Evolutionary conservation across 345 rosid species (phyloP).

Genomic region (Abelmoschus esculentus): DNA sequence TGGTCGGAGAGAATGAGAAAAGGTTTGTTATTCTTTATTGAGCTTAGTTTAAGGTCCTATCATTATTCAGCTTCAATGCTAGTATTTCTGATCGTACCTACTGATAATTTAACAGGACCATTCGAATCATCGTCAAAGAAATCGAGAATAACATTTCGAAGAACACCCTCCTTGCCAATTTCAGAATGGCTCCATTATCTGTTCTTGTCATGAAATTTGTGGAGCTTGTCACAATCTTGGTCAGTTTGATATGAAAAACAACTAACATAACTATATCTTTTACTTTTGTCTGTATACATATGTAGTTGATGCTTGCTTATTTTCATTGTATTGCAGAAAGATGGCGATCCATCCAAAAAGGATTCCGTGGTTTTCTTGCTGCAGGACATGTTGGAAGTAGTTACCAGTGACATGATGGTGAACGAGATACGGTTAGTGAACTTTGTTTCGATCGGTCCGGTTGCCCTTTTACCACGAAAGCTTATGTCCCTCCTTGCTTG

Average conservation of each 20-base stretch:
- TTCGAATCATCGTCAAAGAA: conserved; percentile 82
- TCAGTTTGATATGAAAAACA: conserved; percentile 29
- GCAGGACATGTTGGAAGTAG: conserved; percentile 95
- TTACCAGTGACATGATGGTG: conserved; percentile 85
- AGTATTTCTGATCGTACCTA: not conserved
- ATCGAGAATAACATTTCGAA: conserved; percentile 79
- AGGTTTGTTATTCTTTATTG: conserved; percentile 38
- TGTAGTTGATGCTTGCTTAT: not conserved
- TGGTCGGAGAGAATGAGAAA: conserved; percentile 89
- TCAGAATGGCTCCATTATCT: conserved; percentile 80
- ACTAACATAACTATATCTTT: not conserved
- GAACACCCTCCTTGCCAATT: conserved; percentile 74
- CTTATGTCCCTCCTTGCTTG: not conserved
- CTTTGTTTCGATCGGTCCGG: conserved; percentile 1
- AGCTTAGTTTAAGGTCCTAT: not conserved
- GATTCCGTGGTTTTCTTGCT: conserved; percentile 73
- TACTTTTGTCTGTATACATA: conserved; percentile 6
- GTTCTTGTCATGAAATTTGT: conserved; percentile 68
- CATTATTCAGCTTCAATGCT: not conserved
- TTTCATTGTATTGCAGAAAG: conserved; percentile 60
- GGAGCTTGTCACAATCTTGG: conserved; percentile 86
- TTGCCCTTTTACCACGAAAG: not conserved
- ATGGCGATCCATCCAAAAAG: conserved; percentile 59
- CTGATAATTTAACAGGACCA: conserved; percentile 49
- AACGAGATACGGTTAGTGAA: conserved; percentile 79